Base-by-base conservation (phyloP, 441 rosid genomes). In the Arabidopsis lyrata region DNA sequence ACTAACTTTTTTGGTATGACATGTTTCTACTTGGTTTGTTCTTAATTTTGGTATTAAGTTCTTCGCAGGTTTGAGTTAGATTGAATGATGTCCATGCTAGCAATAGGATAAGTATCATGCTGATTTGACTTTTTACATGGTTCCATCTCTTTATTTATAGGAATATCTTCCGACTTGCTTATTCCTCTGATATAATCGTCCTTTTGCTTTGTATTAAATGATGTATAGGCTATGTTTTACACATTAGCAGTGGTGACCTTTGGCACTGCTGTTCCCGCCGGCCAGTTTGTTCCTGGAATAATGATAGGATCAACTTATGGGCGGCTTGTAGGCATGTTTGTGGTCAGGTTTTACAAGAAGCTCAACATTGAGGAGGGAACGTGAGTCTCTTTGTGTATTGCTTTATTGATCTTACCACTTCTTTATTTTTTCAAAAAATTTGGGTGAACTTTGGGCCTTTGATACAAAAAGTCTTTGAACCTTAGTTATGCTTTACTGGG, bases 291-390 rank as follows among this genome's bases (percentile, higher is more conserved):
- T 81, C 99, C 98, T 67, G 98, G 98, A 77, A 95, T 95, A 81
- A 87, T 95, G 97, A 95, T 91, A 72, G 99, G 99, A 59, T 93
- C 99, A 66, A 93, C 98, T 32, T 95, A 93, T 72, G 99, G 99
- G 65, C 97, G 99, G 54, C 90, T 95, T 77, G 97, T 95, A 64
- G 99, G 98, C 82, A 90, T 95, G 95, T 86, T 93, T 82, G 97
- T 90, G 41, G 94, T 95, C 77, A 91, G 86, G 36, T 92, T 88
- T 74, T 95, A 95, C 87, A 84, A 84, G 86, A 95, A 91, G 85
- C 97, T 81, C 68, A 90, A 90, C 78, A 88, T 95, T 81, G 99
- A 95, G 82, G 98, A 95, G 84, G 99, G 98, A 84, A 93, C 98
- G 98, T 95, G 78, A 90, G 99, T 84, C 48, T 79, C 73, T 76